phyloP scores from a whole-genome alignment of 768 basidiomycete genomes.

The Tremella mesenterica region DNA sequence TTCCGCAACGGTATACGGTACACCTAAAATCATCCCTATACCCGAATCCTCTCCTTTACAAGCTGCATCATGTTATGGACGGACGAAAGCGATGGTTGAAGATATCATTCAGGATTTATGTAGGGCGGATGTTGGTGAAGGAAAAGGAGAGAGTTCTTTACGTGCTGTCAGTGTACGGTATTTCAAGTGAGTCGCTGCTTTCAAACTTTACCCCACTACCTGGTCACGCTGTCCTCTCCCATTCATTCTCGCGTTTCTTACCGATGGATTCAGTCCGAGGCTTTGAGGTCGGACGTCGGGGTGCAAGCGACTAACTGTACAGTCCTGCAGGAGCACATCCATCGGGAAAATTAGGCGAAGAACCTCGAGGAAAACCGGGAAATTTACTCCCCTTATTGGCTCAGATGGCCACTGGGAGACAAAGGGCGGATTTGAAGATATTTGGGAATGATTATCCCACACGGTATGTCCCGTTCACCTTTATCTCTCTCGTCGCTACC shows the following conservation, averaged over 20 bases:
- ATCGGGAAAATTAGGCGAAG: constrained; percentile 89
- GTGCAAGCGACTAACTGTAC: not conserved
- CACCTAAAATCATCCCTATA: constrained; percentile 82
- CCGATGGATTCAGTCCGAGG: no score
- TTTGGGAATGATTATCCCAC: constrained; percentile 98
- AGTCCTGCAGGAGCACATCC: constrained; percentile 98
- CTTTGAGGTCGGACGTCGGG: not conserved
- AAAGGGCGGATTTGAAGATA: constrained; percentile 61
- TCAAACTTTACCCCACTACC: no score
- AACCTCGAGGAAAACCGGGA: constrained; percentile 87
- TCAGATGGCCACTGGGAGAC: constrained; percentile 86
- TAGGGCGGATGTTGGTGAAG: constrained; percentile 15
- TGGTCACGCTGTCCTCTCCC: no score
- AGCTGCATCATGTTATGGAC: constrained; percentile 88
- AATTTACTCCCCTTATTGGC: constrained; percentile 89
- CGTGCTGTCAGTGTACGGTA: constrained; percentile 76
- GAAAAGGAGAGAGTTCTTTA: constrained; percentile 13
- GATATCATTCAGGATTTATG: constrained; percentile 81
- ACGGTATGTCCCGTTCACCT: constrained; percentile 52
- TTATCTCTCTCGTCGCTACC: not conserved
- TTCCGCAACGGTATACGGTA: constrained; percentile 96
- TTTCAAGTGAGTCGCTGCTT: constrained; percentile 60
- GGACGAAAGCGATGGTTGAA: constrained; percentile 93
- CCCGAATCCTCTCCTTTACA: constrained; percentile 79
- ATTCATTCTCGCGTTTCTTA: no score